Conservation (phyloP, 441 rosid species). For the Gossypium schwendimanii region DNA sequence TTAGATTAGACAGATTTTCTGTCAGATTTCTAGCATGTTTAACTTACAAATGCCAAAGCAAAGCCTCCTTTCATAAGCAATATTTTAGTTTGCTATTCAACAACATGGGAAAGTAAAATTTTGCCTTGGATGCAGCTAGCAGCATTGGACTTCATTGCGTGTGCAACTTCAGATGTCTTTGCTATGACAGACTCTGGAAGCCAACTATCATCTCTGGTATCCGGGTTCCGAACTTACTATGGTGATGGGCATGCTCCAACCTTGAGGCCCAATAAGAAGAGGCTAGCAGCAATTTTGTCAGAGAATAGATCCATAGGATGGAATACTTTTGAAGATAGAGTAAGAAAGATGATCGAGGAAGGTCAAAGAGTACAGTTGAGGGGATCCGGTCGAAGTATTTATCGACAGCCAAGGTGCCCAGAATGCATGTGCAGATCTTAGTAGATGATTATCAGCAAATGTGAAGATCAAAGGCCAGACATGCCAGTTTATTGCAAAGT, state of each 20-base stretch:
- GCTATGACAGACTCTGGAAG: conserved; percentile 98
- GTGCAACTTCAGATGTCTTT: conserved; percentile 82
- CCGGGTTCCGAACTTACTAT: conserved; percentile 79
- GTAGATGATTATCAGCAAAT: conserved; percentile 1
- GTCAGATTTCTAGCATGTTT: neutral
- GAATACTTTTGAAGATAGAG: conserved; percentile 53
- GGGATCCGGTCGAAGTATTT: conserved; percentile 68
- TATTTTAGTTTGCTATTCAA: neutral
- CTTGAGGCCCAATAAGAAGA: conserved; percentile 83
- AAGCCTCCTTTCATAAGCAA: neutral
- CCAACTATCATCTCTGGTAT: conserved; percentile 80
- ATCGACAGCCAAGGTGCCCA: conserved; percentile 76
- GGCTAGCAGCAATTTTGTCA: conserved; percentile 71
- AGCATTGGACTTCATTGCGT: conserved; percentile 79
- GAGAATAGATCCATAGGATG: conserved; percentile 51
- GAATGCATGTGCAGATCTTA: conserved; percentile 72
- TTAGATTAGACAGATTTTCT: neutral
- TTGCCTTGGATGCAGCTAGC: conserved; percentile 55
- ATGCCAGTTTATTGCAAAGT: neutral
- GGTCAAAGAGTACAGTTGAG: conserved; percentile 51
- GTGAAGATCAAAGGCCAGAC: neutral
- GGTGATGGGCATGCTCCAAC: conserved; percentile 65
- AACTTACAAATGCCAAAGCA: neutral
- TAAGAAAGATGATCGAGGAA: conserved; percentile 68
- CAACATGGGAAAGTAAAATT: neutral